Evolutionary conservation across 306 rosid species (phyloP).

Genomic region (Mucuna pruriens): DNA sequence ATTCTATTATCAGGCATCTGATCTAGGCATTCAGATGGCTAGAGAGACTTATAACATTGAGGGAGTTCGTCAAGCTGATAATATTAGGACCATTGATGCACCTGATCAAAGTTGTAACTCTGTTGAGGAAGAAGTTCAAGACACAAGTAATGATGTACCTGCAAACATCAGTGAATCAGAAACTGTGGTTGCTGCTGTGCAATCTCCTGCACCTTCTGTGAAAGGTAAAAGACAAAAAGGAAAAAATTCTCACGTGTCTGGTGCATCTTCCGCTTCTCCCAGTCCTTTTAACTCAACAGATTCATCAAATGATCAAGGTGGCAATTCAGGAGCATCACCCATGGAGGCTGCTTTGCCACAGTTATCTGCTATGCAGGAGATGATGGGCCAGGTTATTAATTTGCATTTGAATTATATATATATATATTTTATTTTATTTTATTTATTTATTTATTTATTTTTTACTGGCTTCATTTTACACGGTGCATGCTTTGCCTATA

Average conservation of each 20-base stretch:
- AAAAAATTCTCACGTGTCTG: conserved; percentile 56
- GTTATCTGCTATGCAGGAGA: conserved; percentile 58
- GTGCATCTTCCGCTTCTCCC: conserved; percentile 50
- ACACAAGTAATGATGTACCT: conserved; percentile 48
- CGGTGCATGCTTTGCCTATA: conserved; percentile 22
- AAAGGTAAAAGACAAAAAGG: conserved; percentile 69
- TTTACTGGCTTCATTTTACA: conserved; percentile 16
- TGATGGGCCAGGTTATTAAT: conserved; percentile 66
- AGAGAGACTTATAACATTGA: conserved; percentile 56
- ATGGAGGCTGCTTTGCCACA: conserved; percentile 59
- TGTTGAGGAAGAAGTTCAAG: conserved; percentile 51
- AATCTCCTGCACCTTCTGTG: conserved; percentile 50
- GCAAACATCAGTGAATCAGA: conserved; percentile 50
- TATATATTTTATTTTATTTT: no score
- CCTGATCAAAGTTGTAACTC: conserved; percentile 40
- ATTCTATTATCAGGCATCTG: conserved; percentile 74
- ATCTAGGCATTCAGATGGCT: conserved; percentile 67
- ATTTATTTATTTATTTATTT: no score
- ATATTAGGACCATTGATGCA: conserved; percentile 34
- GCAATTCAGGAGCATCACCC: conserved; percentile 47
- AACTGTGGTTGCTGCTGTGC: conserved; percentile 42
- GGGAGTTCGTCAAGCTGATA: conserved; percentile 45
- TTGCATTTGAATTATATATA: background rate
- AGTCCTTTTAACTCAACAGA: conserved; percentile 57
- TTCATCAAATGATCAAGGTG: conserved; percentile 57